Percentiles rank a stretch among this genome's conserved stretches.
Conservation (phyloP, 192 early-diverging fungal species). For the Rhizoclosmatium globosum region DNA sequence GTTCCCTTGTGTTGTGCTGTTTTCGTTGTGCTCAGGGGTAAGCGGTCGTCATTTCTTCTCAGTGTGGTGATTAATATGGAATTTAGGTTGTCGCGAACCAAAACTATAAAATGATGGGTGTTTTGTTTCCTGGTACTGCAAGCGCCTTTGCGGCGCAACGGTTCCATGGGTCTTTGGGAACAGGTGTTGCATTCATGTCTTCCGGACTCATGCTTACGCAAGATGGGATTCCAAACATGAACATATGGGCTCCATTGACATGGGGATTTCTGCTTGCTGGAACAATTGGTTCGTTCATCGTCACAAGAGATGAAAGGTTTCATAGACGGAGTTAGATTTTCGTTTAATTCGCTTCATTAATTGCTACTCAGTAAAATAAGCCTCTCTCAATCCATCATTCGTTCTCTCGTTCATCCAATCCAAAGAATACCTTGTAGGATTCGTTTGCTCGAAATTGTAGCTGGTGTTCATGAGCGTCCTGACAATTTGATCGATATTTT, state of each 20-base stretch:
- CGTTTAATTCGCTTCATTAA: too few relatives aligned
- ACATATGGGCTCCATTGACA: conserved; percentile 22
- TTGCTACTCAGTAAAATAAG: too few relatives aligned
- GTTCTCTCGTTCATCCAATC: too few relatives aligned
- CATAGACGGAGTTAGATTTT: too few relatives aligned
- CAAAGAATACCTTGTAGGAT: too few relatives aligned
- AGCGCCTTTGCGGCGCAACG: conserved; percentile 41
- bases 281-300: conserved; percentile 9
- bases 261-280: conserved; percentile 12
- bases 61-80: neutral
- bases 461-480: too few relatives aligned
- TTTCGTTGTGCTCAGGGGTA: conserved; percentile 24
- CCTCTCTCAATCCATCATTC: too few relatives aligned
- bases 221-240: conserved; percentile 18
- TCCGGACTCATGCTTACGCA: conserved; percentile 8
- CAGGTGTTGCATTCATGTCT: conserved; percentile 34
- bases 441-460: too few relatives aligned
- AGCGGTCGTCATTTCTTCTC: neutral
- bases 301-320: conserved; percentile 25
- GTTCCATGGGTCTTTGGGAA: conserved; percentile 33
- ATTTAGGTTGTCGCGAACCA: conserved; percentile 28
- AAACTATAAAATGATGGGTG: conserved; percentile 36
- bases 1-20: conserved; percentile 22
- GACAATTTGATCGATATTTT: too few relatives aligned
- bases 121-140: conserved; percentile 24